Percentiles rank a stretch among this genome's conserved stretches.
Conservation (phyloP, 2,329 filamentous ascomycete species). For the Chrysoporthe austroafricana region DNA sequence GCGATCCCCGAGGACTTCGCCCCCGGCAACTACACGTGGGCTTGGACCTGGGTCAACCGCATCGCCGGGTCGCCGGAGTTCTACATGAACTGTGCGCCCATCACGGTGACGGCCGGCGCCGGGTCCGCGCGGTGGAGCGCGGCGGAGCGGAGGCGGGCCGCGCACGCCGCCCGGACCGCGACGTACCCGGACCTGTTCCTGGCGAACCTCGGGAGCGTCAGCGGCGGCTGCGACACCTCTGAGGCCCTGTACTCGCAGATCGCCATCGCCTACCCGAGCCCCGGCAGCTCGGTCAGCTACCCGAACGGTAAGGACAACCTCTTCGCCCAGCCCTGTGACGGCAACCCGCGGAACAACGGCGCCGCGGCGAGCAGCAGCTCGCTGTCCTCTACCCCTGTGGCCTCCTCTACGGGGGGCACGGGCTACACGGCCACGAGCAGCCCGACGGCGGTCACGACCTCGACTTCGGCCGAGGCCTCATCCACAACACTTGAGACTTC, state of each 20-base stretch:
- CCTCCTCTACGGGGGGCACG: background rate
- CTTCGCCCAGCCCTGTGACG: conserved; percentile 38
- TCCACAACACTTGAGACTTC: background rate
- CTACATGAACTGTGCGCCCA: conserved; percentile 76
- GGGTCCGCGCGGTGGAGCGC: conserved; percentile 29
- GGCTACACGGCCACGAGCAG: background rate
- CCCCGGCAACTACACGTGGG: conserved; percentile 68
- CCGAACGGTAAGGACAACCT: conserved; percentile 39
- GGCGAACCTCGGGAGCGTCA: conserved; percentile 59
- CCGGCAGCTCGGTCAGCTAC: conserved; percentile 59
- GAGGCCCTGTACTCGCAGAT: conserved; percentile 48
- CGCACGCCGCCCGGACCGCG: conserved; percentile 42
- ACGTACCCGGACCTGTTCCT: conserved; percentile 70
- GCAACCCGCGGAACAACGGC: conserved; percentile 34
- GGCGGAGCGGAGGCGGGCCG: conserved; percentile 28
- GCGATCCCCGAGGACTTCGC: conserved; percentile 62
- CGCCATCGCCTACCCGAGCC: conserved; percentile 62
- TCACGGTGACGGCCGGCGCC: conserved; percentile 51
- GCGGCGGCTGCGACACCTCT: conserved; percentile 56
- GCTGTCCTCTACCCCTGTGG: background rate
- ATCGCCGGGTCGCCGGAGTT: conserved; percentile 73
- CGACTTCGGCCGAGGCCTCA: background rate
- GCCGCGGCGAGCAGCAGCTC: background rate
- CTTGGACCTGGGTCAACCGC: conserved; percentile 74
- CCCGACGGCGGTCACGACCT: background rate